Base-by-base conservation (phyloP, 192 early-diverging fungal species). In the Umbelopsis vinacea region DNA sequence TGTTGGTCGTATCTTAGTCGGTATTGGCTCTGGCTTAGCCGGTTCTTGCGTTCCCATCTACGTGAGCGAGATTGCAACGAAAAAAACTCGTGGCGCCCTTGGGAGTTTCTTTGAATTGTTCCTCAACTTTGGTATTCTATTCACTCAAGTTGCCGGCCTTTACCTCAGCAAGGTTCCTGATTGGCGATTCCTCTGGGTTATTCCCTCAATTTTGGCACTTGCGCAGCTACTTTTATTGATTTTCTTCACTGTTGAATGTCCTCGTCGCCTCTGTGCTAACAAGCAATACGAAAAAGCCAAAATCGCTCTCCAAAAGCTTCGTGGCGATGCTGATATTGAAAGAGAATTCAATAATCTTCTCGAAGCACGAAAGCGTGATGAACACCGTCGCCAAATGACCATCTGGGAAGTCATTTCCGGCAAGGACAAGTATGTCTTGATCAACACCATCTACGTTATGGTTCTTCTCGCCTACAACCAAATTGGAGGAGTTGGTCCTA, bases 401-500 rank as follows among this genome's bases (percentile, higher is more conserved):
- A 67, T 67, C 23, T 74, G 54, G 40, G 77, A 52, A 33, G 57
- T 73, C 35, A 46, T 68, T 52, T 23, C 48, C 29, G 46, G 33
- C 47, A 79, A 74, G 15, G 60, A 71, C 21, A 63, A 50, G 22
- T 70, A 68, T 21, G 74, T 80, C 48, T 74, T 77, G 15, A 82
- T 83, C 68, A 86, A 89, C 47, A 86, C 94, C 1, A 33, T 93
- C 21, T 85, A 88, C 46, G 89, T 90, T 54, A 82, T 92, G 46
- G 82, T 88, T 10, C 67, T 94, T 10, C 92, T 93, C 80, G 83
- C 92, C 33, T 84, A 87, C 73, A 92, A 96, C 79, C 95, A 96
- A 79, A 84, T 94, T 23, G 87, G 87, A 67, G 95, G 94, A 68
- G 94, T 96, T 82, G 93, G 92, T 78, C 91, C 90, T 7, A 89